These are phyloP conservation scores for Tulasnella sp. DNA, from an alignment of 768 basidiomycete species.

Conservation along the genomic window DNA sequence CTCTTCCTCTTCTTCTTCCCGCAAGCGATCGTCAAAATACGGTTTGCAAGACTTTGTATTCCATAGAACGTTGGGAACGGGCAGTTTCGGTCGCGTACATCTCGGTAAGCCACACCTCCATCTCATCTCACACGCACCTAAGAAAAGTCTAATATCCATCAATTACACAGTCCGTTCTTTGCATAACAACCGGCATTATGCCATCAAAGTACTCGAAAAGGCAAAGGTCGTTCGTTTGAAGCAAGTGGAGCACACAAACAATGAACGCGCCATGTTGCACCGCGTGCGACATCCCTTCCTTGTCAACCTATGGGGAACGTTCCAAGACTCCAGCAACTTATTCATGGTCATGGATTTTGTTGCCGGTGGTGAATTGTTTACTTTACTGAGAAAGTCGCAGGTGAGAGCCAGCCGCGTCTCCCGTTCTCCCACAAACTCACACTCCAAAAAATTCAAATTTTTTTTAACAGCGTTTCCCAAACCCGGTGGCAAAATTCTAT, in stretches of 20 bases:
- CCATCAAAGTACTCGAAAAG: constrained; percentile 88
- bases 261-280: constrained; percentile 78
- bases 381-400: constrained; percentile 78
- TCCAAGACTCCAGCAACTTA: constrained; percentile 82
- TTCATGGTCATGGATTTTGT: constrained; percentile 99
- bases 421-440: not conserved
- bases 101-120: constrained; percentile 39
- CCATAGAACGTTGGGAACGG: constrained; percentile 77
- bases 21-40: constrained; percentile 32
- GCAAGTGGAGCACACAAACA: constrained; percentile 96
- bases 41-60: constrained; percentile 65
- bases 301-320: constrained; percentile 91
- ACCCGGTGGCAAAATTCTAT: constrained; percentile 96
- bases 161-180: constrained; percentile 58
- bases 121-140: not conserved
- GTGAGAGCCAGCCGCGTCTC: constrained; percentile 33
- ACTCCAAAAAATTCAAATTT: constrained; percentile 6
- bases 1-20: not conserved
- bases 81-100: constrained; percentile 95
- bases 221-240: constrained; percentile 85
- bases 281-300: constrained; percentile 85
- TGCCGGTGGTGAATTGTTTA: constrained; percentile 93
- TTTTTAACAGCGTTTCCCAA: constrained; percentile 69
- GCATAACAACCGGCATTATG: constrained; percentile 92
- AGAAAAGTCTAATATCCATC: not conserved